Conservation (phyloP, 73 alveolate genomes). For the Paramecium primaurelia region DNA sequence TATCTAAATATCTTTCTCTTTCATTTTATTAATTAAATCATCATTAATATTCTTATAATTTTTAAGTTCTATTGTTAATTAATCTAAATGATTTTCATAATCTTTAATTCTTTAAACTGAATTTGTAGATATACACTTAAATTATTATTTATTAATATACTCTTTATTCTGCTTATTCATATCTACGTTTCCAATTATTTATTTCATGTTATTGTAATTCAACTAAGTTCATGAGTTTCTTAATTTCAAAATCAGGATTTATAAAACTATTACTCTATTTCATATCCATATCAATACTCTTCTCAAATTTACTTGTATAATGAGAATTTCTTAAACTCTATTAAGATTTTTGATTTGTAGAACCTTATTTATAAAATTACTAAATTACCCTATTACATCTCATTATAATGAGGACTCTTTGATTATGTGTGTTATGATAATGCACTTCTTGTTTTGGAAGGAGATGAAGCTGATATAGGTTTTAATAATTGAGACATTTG, state of each 20-base stretch:
- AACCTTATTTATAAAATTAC: not conserved
- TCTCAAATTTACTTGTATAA: constrained; percentile 16
- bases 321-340: not conserved
- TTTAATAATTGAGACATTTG: not conserved
- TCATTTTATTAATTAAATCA: not conserved
- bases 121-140: not conserved
- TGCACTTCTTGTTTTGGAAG: not conserved
- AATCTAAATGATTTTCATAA: constrained; percentile 19
- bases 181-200: constrained; percentile 14
- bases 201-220: constrained; percentile 18
- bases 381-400: not conserved
- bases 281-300: constrained; percentile 16
- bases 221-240: constrained; percentile 24
- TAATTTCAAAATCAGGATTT: not conserved
- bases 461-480: not conserved
- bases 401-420: not conserved
- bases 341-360: not conserved
- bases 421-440: not conserved
- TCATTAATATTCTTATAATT: not conserved
- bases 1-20: not conserved
- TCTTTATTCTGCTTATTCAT: constrained; percentile 34
- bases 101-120: not conserved
- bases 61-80: not conserved
- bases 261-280: not conserved
- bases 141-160: not conserved